Conservation (phyloP, 2,329 filamentous ascomycete species). For the Colletotrichum sojae region DNA sequence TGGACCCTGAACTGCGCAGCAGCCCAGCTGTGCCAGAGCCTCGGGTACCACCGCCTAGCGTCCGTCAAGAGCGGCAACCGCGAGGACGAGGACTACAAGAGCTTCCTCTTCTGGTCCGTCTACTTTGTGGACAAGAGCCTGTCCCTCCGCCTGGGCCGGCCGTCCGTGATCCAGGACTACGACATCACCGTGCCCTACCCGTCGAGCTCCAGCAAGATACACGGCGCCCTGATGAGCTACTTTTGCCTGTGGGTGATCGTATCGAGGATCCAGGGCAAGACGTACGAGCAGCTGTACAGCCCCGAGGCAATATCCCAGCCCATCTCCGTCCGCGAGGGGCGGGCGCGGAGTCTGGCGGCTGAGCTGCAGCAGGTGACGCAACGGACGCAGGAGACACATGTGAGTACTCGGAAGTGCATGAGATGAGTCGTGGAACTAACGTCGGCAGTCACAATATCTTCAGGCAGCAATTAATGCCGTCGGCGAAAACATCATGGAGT, state of each 20-base stretch:
- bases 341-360: conserved; percentile 49
- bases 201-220: conserved; percentile 51
- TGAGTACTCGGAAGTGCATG: conserved; percentile 3
- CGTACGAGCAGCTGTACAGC: conserved; percentile 69
- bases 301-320: conserved; percentile 55
- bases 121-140: conserved; percentile 71
- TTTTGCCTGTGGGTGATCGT: conserved; percentile 65
- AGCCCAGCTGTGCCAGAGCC: conserved; percentile 49
- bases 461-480: conserved; percentile 33
- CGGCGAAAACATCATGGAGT: conserved; percentile 51
- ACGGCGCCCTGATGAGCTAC: conserved; percentile 48
- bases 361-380: conserved; percentile 51
- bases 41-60: conserved; percentile 49
- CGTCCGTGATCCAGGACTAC: conserved; percentile 69
- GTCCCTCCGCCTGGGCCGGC: conserved; percentile 67
- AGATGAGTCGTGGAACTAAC: conserved; percentile 25
- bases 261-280: conserved; percentile 68
- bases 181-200: conserved; percentile 63
- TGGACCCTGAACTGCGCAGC: conserved; percentile 51
- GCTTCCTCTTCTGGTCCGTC: conserved; percentile 68
- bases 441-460: conserved; percentile 33
- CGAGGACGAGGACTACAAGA: conserved; percentile 50
- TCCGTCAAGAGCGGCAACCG: conserved; percentile 47
- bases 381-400: conserved; percentile 43
- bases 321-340: conserved; percentile 49